phyloP scores from a whole-genome alignment of 1,284 basidiomycete genomes.

The Singerocomus rubriflavus region DNA sequence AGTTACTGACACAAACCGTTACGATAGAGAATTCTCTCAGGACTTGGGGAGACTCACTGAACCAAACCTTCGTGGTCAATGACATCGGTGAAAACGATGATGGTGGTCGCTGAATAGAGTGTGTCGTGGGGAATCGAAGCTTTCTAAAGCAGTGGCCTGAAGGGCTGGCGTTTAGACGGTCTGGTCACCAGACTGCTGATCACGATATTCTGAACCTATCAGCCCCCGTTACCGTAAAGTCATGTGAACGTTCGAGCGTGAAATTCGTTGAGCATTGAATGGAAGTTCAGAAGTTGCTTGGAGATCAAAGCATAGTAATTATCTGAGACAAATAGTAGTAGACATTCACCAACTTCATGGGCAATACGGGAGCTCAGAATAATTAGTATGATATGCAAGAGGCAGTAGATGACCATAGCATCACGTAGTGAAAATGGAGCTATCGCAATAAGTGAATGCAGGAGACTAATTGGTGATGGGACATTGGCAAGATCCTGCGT shows the following conservation, averaged over 20 bases:
- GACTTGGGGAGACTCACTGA: conserved; percentile 16
- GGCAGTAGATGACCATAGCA: background rate
- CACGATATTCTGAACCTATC: background rate
- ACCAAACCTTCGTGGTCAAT: conserved; percentile 22
- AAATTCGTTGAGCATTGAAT: background rate
- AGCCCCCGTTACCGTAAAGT: too few species aligned
- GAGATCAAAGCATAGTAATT: background rate
- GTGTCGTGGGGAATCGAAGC: background rate
- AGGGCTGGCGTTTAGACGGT: too few species aligned
- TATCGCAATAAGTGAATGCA: background rate
- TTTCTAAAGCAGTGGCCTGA: background rate
- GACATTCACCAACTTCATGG: too few species aligned
- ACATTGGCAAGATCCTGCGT: background rate
- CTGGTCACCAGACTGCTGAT: background rate
- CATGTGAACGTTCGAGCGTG: background rate
- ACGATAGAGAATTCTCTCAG: background rate
- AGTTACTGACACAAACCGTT: conserved; percentile 19
- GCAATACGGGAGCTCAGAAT: background rate
- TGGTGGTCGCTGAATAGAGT: background rate
- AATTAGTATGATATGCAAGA: background rate
- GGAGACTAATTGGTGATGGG: background rate
- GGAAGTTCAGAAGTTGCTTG: background rate
- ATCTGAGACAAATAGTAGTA: background rate
- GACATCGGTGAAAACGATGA: conserved; percentile 11
- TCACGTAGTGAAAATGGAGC: background rate